These are phyloP conservation scores for Candida insectalens DNA, from an alignment of 805 yeast genomes.

Conservation along the genomic window DNA sequence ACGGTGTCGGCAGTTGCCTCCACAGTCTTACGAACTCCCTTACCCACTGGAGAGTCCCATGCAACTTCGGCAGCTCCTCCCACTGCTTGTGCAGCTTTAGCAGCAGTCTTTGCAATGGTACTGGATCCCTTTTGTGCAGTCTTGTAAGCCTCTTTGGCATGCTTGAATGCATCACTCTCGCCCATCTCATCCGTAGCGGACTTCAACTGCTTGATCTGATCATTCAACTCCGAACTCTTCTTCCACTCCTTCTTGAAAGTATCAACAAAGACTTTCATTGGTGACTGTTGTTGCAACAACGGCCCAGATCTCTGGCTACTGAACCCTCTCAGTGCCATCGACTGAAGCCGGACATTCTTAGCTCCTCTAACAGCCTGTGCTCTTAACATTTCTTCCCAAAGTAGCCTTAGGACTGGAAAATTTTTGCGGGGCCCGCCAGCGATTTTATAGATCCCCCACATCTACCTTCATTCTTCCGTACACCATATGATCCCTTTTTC, in stretches of 20 bases:
- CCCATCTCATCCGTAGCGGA: constrained; percentile 94
- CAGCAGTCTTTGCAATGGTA: constrained; percentile 55
- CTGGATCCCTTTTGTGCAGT: constrained; percentile 67
- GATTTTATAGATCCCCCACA: too few species aligned
- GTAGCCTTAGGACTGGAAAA: too few species aligned
- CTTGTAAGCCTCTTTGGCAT: constrained; percentile 87
- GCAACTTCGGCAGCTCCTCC: constrained; percentile 86
- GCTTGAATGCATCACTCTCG: constrained; percentile 87
- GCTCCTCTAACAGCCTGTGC: not conserved
- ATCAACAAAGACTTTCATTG: constrained; percentile 86
- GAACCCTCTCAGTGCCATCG: not conserved
- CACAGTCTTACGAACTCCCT: constrained; percentile 81
- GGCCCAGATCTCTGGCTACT: constrained; percentile 1
- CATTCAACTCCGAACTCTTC: constrained; percentile 81
- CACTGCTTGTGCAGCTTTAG: constrained; percentile 87
- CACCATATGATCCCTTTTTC: too few species aligned
- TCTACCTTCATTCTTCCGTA: too few species aligned
- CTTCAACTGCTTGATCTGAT: constrained; percentile 86
- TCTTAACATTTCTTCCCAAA: not conserved
- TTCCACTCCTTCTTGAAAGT: constrained; percentile 89
- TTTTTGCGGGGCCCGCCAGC: too few species aligned
- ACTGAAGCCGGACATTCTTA: not conserved
- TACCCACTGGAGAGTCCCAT: constrained; percentile 93
- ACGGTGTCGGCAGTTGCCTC: constrained; percentile 71
- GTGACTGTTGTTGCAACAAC: constrained; percentile 35